Conservation (phyloP, 139 green algal species). For the Tetradesmus lagerheimii region DNA sequence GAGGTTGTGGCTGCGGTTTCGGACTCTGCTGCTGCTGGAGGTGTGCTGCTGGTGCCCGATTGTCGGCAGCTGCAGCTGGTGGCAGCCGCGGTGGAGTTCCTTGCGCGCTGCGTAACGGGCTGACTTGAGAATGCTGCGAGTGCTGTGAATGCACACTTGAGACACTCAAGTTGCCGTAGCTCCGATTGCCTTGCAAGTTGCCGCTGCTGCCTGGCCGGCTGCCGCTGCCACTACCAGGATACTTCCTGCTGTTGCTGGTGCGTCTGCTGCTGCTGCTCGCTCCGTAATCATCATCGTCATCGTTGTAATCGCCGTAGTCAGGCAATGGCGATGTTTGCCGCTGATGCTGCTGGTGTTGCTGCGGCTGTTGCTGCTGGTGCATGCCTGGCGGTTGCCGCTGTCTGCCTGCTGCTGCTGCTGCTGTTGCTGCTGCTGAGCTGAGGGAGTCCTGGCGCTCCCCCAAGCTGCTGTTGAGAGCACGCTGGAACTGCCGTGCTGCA, state of each 20-base stretch:
- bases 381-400: not conserved
- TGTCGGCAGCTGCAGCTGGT: not conserved
- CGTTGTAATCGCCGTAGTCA: not conserved
- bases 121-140: not conserved
- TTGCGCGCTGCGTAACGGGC: not conserved
- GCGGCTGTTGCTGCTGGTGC: not conserved
- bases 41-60: not conserved
- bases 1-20: not conserved
- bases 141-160: not conserved
- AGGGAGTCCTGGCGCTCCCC: too few species aligned
- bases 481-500: constrained; percentile 40
- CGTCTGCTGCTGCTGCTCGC: constrained; percentile 5
- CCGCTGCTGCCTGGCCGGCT: constrained; percentile 7
- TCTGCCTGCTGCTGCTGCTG: not conserved
- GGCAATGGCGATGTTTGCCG: not conserved
- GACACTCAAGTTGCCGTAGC: not conserved
- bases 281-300: constrained; percentile 26
- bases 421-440: not conserved
- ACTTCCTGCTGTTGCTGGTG: not conserved
- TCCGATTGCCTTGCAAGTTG: not conserved
- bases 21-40: not conserved
- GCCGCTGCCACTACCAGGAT: not conserved
- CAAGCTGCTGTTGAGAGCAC: constrained; percentile 12
- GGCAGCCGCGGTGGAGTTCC: not conserved
- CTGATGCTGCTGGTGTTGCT: constrained; percentile 4